A percentile compares a stretch with the other conserved stretches of the same genome.
phyloP scores from a whole-genome alignment of 495 filamentous ascomycete species.

The Thermochaetoides thermophila region DNA sequence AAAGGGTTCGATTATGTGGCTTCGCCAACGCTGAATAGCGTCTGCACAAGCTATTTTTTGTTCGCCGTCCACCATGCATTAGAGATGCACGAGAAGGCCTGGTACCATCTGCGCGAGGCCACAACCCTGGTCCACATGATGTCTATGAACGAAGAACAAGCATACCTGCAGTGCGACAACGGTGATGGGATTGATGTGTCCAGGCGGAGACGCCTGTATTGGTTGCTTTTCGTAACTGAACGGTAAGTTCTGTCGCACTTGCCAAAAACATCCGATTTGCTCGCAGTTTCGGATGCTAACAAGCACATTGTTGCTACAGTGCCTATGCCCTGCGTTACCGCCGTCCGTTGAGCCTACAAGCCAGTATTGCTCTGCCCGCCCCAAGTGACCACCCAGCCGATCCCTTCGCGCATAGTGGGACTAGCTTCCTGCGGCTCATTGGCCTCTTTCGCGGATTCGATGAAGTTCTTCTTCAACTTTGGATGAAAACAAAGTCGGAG shows the following conservation, averaged over 20 bases:
- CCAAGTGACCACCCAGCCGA: conserved; percentile 50
- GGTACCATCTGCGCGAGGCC: conserved; percentile 58
- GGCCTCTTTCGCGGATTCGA: conserved; percentile 60
- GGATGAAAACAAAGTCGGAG: conserved; percentile 53
- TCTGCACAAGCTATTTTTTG: conserved; percentile 68
- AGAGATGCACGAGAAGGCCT: conserved; percentile 55
- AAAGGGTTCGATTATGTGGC: conserved; percentile 64
- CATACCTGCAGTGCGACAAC: conserved; percentile 39
- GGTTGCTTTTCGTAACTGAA: conserved; percentile 58
- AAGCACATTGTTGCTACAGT: conserved; percentile 15
- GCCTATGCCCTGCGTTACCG: conserved; percentile 66
- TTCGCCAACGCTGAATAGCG: conserved; percentile 46
- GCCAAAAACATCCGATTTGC: background rate
- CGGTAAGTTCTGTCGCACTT: conserved; percentile 30
- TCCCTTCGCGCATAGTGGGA: conserved; percentile 32
- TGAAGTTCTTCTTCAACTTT: conserved; percentile 49
- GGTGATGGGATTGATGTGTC: conserved; percentile 38
- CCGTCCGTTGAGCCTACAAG: conserved; percentile 43
- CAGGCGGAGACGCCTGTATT: conserved; percentile 47
- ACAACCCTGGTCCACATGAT: conserved; percentile 45
- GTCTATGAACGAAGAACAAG: conserved; percentile 47
- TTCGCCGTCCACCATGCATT: conserved; percentile 64
- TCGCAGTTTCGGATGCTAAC: conserved; percentile 7
- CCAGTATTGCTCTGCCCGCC: conserved; percentile 47
- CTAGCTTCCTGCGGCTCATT: conserved; percentile 50